Evolutionary conservation across 495 filamentous ascomycete species (phyloP).

Genomic region (Aspergillus wentii): DNA sequence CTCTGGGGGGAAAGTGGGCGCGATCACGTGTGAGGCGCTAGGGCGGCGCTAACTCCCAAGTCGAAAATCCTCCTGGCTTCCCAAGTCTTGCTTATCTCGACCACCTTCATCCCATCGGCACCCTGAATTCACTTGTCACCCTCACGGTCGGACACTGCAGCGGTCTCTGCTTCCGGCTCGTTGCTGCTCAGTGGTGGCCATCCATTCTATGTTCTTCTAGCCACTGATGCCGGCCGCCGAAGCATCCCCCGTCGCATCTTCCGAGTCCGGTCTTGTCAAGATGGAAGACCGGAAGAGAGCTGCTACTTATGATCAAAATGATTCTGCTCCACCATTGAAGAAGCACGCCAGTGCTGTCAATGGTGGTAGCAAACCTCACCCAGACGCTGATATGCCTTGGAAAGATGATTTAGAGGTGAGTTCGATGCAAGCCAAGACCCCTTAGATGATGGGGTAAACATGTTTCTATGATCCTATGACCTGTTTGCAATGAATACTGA

Average conservation of each 20-base stretch:
- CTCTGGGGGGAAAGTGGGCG: slow-evolving; percentile 25
- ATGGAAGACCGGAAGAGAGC: slow-evolving; percentile 98
- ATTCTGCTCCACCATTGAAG: slow-evolving; percentile 78
- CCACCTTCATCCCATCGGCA: slow-evolving; percentile 21
- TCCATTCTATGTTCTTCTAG: slow-evolving; percentile 34
- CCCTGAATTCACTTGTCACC: slow-evolving; percentile 14
- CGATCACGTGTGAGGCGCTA: slow-evolving; percentile 36
- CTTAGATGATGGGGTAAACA: too few relatives aligned
- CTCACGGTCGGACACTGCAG: slow-evolving; percentile 24
- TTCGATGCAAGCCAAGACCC: too few relatives aligned
- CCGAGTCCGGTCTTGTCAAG: slow-evolving; percentile 70
- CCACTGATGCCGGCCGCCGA: slow-evolving; percentile 80
- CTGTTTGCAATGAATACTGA: too few relatives aligned
- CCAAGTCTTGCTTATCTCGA: slow-evolving; percentile 24
- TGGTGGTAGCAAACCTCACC: slow-evolving; percentile 65
- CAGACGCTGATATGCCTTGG: slow-evolving; percentile 75
- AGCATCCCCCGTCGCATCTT: slow-evolving; percentile 63
- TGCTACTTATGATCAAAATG: slow-evolving; percentile 66
- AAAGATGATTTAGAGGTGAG: slow-evolving; percentile 89
- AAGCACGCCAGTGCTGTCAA: slow-evolving; percentile 73
- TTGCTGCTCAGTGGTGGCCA: slow-evolving; percentile 39
- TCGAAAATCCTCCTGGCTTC: slow-evolving; percentile 42
- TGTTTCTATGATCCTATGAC: too few relatives aligned
- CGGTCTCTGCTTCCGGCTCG: slow-evolving; percentile 26
- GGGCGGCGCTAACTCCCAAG: slow-evolving; percentile 23